phyloP scores from a whole-genome alignment of 78 protist species.

The Dictyostelium firmibasis region DNA sequence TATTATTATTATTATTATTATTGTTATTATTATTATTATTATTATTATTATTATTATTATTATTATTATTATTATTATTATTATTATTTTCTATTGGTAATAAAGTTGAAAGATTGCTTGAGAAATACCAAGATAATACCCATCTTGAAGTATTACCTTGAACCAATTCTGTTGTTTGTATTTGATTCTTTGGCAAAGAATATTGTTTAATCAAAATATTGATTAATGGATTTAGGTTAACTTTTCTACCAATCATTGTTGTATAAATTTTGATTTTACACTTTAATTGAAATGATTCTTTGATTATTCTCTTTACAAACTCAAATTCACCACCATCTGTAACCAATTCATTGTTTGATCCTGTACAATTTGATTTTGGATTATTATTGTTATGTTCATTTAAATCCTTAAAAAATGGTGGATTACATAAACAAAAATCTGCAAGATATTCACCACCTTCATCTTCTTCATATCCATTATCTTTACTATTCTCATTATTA shows the following conservation, averaged over 20 bases:
- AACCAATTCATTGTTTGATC: constrained; percentile 7
- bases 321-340: constrained; percentile 47
- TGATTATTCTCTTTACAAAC: constrained; percentile 36
- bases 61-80: no score
- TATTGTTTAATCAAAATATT: neutral
- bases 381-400: neutral
- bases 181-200: neutral
- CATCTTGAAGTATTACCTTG: constrained; percentile 73
- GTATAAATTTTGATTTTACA: neutral
- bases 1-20: neutral
- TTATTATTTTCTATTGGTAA: neutral
- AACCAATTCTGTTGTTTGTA: constrained; percentile 23
- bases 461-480: neutral
- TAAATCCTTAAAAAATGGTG: constrained; percentile 30
- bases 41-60: neutral
- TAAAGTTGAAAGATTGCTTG: neutral
- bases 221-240: neutral
- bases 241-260: constrained; percentile 58
- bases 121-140: constrained; percentile 65
- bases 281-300: neutral
- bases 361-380: constrained; percentile 38
- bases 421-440: constrained; percentile 61
- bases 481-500: neutral
- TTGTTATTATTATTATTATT: neutral
- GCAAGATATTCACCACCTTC: neutral